Base-by-base conservation (phyloP, 2,329 filamentous ascomycete genomes). In the Trichoderma oligosporum region DNA sequence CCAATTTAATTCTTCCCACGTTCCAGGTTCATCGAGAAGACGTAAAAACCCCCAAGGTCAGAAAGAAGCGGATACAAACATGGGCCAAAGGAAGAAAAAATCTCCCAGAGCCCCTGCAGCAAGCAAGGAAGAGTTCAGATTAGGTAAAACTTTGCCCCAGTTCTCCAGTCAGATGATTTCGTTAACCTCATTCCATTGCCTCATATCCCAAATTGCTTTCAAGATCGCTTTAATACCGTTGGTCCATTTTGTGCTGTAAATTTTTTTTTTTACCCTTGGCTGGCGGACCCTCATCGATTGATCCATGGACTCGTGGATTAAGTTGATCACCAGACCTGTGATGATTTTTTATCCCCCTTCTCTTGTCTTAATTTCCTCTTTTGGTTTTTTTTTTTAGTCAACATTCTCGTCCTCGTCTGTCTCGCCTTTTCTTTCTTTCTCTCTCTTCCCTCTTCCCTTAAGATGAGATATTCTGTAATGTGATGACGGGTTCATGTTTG, bases 131-230 rank as follows among this genome's bases (percentile, higher is more conserved):
- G 64, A 65, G 65, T 69, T 64, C 63, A 58, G 61, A 71, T 72
- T 72, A 72, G 64, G 69, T 72, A 72, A 72, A 69, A 69, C 61
- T 67, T 69, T 70, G 65, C 62, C 61, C 57, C 58, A 39, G 58
- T 61, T 69, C 67, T 68, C 70, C 70, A 72, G 68, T 71, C 68
- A 71, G 66, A 71, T 68, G 27, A 60, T 69, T 70, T 70, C 66
- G 25, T 35, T 49, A 59, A 59, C 57, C 49, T 64, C 60, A 72
- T 67, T 67, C 66, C 57, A 58, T 58, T 58, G 47, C 54, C 45
- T 58, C 56, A 58, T 58, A 48, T 53, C 41, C 47, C 31, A 31
- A 45, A 25, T 39, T 41, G 27, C 41, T 44, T n/a, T 53, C 48
- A 38, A 42, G 46, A 57, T 61, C 56, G 46, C 48, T 49, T 22